Evolutionary conservation across 306 rosid species (phyloP).

Genomic region (Datisca glomerata): DNA sequence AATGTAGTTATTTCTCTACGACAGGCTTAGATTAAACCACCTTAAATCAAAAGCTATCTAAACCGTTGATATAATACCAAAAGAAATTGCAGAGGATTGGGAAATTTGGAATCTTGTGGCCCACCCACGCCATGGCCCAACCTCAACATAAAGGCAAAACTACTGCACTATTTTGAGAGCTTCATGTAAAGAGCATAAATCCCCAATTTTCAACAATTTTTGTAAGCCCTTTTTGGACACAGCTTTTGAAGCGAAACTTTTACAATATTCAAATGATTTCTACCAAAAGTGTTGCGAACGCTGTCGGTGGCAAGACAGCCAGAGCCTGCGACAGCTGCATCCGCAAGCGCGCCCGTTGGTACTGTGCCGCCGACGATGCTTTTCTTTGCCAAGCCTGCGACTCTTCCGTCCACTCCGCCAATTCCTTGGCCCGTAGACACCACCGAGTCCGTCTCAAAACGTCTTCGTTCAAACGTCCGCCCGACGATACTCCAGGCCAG

Average conservation of each 20-base stretch:
- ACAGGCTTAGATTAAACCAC: too few relatives aligned
- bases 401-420: slow-evolving; percentile 79
- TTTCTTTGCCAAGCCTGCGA: slow-evolving; percentile 82
- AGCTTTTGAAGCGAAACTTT: not conserved
- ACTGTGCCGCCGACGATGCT: slow-evolving; percentile 94
- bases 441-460: slow-evolving; percentile 54
- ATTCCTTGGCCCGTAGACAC: slow-evolving; percentile 60
- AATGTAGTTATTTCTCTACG: too few relatives aligned
- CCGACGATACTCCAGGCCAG: too few relatives aligned
- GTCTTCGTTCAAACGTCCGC: slow-evolving; percentile 12
- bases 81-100: too few relatives aligned
- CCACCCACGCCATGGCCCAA: too few relatives aligned
- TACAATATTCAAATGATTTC: slow-evolving; percentile 21
- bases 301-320: slow-evolving; percentile 64
- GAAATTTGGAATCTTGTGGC: too few relatives aligned
- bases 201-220: not conserved
- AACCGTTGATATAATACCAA: too few relatives aligned
- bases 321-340: slow-evolving; percentile 89
- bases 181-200: not conserved
- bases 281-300: slow-evolving; percentile 32
- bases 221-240: not conserved
- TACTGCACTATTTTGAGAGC: not conserved
- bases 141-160: not conserved
- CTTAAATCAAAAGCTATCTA: too few relatives aligned
- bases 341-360: slow-evolving; percentile 85